Conservation (phyloP, 2,329 filamentous ascomycete genomes). For the Cordyceps cateniannulata region DNA sequence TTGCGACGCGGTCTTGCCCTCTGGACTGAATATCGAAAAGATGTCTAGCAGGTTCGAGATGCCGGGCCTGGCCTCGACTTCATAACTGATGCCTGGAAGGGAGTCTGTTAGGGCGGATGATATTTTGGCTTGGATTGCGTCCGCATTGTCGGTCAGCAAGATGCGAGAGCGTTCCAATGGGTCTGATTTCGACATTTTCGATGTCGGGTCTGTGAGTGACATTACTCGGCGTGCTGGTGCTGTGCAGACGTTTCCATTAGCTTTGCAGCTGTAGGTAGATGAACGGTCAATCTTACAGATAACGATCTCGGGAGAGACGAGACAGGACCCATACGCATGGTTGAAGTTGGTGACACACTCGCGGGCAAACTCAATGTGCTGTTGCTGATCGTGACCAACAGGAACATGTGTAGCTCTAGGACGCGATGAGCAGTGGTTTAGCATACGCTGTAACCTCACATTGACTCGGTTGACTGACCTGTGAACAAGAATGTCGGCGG, state of each 20-base stretch:
- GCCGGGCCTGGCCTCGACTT: conserved; percentile 63
- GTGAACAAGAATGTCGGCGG: conserved; percentile 88
- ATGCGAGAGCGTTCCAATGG: conserved; percentile 67
- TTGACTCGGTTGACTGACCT: conserved; percentile 38
- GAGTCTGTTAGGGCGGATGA: conserved; percentile 72
- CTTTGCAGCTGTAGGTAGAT: too few relatives aligned
- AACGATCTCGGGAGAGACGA: conserved; percentile 63
- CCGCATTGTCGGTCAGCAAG: conserved; percentile 65
- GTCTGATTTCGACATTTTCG: conserved; percentile 95
- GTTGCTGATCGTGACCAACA: conserved; percentile 89
- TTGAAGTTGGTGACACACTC: conserved; percentile 87
- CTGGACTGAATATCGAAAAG: conserved; percentile 58
- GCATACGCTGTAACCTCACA: not conserved
- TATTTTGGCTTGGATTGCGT: conserved; percentile 63
- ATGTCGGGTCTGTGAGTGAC: conserved; percentile 70
- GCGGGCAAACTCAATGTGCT: conserved; percentile 89
- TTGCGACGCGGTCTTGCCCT: conserved; percentile 31
- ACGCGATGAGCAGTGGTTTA: not conserved
- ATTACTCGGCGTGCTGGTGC: conserved; percentile 81
- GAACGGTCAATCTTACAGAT: conserved; percentile 48
- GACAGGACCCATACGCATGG: conserved; percentile 56
- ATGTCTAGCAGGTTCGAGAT: conserved; percentile 84
- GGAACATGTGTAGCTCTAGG: conserved; percentile 82
- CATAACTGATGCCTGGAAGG: conserved; percentile 59
- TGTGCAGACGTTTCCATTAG: conserved; percentile 24